These are phyloP conservation scores for Fraxinus sp. DNA, from an alignment of 305 asterid species.

Conservation along the genomic window DNA sequence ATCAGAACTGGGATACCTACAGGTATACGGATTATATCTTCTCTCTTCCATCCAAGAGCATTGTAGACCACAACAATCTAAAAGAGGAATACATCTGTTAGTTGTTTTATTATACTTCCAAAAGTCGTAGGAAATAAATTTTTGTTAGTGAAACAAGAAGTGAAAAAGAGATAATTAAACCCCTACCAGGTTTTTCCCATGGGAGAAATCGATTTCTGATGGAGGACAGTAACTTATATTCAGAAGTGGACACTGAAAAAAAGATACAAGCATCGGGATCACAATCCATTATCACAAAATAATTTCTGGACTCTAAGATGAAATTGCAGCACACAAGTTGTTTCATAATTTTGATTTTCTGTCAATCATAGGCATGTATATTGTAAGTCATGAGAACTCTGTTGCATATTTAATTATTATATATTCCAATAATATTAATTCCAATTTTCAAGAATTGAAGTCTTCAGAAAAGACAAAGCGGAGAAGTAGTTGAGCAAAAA, in stretches of 20 bases:
- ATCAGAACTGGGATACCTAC: conserved; percentile 31
- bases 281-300: not conserved
- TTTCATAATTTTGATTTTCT: not conserved
- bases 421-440: not conserved
- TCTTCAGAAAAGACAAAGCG: not conserved
- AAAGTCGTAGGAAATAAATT: not conserved
- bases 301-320: not conserved
- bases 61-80: conserved; percentile 46
- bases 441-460: not conserved
- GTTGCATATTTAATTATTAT: not conserved
- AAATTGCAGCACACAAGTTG: not conserved
- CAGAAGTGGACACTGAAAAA: conserved; percentile 40
- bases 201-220: conserved; percentile 31
- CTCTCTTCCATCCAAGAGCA: conserved; percentile 48
- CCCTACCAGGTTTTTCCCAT: conserved; percentile 34
- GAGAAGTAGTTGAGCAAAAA: not conserved
- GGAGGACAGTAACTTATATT: conserved; percentile 44
- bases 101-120: conserved; percentile 13
- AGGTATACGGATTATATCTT: conserved; percentile 39
- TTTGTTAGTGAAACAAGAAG: not conserved
- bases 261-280: conserved; percentile 18
- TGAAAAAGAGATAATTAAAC: not conserved
- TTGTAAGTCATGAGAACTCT: conserved; percentile 2
- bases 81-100: conserved; percentile 20
- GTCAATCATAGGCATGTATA: not conserved